phyloP scores from a whole-genome alignment of 345 rosid genomes.

The Eucalyptus regnans region DNA sequence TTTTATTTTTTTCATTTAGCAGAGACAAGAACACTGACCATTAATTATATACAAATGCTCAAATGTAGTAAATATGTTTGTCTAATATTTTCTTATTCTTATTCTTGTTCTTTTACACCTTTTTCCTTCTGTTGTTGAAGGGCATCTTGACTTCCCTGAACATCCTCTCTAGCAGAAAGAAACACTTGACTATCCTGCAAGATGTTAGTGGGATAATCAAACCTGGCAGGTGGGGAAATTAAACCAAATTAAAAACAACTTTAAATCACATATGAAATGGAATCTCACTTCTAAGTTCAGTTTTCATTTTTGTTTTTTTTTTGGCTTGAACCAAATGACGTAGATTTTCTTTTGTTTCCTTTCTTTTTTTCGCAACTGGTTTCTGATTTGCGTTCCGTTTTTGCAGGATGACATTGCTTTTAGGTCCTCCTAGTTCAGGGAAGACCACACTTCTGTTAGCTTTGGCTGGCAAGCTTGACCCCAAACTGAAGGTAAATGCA shows the following conservation, averaged over 20 bases:
- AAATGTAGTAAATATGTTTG: neutral
- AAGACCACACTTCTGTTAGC: slow-evolving; percentile 67
- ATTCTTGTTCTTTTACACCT: neutral
- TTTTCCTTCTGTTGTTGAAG: neutral
- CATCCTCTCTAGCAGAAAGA: slow-evolving; percentile 18
- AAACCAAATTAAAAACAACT: neutral
- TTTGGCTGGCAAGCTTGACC: slow-evolving; percentile 12
- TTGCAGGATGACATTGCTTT: slow-evolving; percentile 25
- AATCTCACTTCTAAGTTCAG: neutral
- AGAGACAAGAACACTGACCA: neutral
- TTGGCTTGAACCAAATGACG: neutral
- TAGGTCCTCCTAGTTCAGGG: slow-evolving; percentile 91
- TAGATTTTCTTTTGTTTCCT: neutral
- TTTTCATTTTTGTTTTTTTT: neutral
- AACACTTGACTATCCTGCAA: slow-evolving; percentile 14
- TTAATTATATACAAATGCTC: neutral
- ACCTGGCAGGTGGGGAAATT: slow-evolving; percentile 24
- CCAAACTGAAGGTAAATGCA: neutral
- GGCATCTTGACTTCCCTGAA: slow-evolving; percentile 3
- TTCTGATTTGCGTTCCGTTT: neutral
- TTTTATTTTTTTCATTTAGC: neutral
- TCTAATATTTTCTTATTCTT: neutral
- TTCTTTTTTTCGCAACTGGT: neutral
- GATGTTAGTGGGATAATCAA: slow-evolving; percentile 47
- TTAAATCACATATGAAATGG: neutral